Base-by-base conservation (phyloP, 1,284 basidiomycete species). In the Fistulinella staudtii region DNA sequence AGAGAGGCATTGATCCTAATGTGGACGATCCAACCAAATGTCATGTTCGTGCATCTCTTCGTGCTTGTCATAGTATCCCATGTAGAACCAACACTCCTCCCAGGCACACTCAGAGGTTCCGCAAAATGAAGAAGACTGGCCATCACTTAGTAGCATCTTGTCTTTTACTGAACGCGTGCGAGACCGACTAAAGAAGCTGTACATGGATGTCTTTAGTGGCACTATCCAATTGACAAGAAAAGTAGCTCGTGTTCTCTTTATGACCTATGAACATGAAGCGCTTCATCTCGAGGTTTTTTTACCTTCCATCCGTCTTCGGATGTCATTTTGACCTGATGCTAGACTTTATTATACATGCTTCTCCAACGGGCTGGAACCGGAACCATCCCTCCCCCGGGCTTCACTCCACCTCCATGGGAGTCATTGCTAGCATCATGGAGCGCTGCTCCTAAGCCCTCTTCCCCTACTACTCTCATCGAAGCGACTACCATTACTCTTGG, bases 1-100 rank as follows among this genome's bases (percentile, higher is more conserved):
- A 94, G 81, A 82, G 95, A 29, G 95, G 95, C 6, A 97, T 99
- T 53, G 96, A 99, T 59, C 96, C 95, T 0, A 84, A 88, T 58
- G 90, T 95, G 29, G 89, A 95, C 50, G 88, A 94, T 60, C 90
- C 92, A 0, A 82, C 77, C 1, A 69, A 85, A 58, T 89, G 88
- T 51, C 91, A 94, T 60, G 88, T 91, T 62, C 46, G 82, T 71
- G 28, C 36, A 21, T 4, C 17, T 35, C 36, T 21, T 11, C 13
- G 36, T 52, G 22, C 13, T 25, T 39, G 36, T 18, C 31, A n/a
- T 31, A 17, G 33, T 33, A 30, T 25, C 7, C 6, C 11, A 25
- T 7, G 24, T 25, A 25, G 37, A 33, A 21, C 23, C 47, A 17
- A 47, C 14, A 14, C 30, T 28, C 20, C 30, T 43, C 11, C 40